phyloP scores from a whole-genome alignment of 2,329 filamentous ascomycete species.

The Aspergillus pseudonomiae region DNA sequence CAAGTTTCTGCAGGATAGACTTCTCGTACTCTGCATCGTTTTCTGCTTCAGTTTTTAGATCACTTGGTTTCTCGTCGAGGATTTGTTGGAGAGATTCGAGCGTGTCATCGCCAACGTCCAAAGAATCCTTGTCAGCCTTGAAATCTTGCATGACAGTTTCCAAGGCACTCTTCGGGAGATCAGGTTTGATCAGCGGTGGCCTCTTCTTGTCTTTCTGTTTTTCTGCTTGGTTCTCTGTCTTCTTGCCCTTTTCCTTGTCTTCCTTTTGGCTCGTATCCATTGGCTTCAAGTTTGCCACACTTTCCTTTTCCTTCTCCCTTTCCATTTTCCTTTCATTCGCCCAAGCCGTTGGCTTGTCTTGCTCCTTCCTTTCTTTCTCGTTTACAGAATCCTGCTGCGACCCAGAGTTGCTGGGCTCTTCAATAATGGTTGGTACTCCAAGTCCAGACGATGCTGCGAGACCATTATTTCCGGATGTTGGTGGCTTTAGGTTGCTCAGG shows the following conservation, averaged over 20 bases:
- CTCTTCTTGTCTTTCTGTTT: slow-evolving; percentile 21
- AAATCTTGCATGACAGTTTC: slow-evolving; percentile 46
- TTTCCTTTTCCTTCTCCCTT: slow-evolving; percentile 2
- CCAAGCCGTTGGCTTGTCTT: not conserved
- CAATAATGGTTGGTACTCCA: slow-evolving; percentile 11
- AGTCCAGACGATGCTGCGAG: slow-evolving; percentile 9
- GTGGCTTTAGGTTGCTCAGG: slow-evolving; percentile 28
- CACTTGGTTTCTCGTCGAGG: slow-evolving; percentile 35
- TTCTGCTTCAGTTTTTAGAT: slow-evolving; percentile 32
- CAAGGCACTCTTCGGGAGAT: slow-evolving; percentile 46
- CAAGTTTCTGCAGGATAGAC: slow-evolving; percentile 30
- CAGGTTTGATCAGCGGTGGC: slow-evolving; percentile 36
- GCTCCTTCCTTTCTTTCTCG: not conserved
- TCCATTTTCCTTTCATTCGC: slow-evolving; percentile 11
- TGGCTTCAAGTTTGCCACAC: not conserved
- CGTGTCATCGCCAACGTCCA: slow-evolving; percentile 48
- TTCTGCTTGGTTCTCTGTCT: not conserved
- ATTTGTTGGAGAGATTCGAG: slow-evolving; percentile 49
- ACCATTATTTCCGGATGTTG: slow-evolving; percentile 10
- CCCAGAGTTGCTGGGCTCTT: slow-evolving; percentile 6
- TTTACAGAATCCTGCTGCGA: slow-evolving; percentile 12
- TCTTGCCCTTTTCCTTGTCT: not conserved
- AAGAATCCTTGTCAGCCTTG: slow-evolving; percentile 40
- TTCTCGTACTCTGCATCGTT: slow-evolving; percentile 38
- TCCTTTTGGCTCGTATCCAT: not conserved